phyloP scores from a whole-genome alignment of 805 yeast genomes.

The Metschnikowia similis region DNA sequence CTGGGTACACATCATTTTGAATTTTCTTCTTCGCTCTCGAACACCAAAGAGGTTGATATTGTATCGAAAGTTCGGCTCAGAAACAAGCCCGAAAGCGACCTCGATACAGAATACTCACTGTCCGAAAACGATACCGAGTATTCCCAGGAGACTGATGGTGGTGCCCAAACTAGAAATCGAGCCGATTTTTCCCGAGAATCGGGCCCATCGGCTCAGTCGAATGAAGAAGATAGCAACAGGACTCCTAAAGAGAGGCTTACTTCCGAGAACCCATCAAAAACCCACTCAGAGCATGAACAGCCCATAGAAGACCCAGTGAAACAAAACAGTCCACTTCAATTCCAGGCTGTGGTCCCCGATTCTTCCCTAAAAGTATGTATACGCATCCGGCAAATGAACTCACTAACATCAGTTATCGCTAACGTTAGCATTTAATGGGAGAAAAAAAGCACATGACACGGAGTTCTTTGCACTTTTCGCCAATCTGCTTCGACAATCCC shows the following conservation, averaged over 20 bases:
- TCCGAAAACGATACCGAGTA: background rate
- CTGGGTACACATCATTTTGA: background rate
- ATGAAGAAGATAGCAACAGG: too few relatives aligned
- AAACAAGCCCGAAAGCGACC: background rate
- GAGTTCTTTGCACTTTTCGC: conserved; percentile 8
- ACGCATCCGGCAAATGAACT: background rate
- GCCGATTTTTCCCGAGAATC: too few relatives aligned
- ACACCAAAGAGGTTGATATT: background rate
- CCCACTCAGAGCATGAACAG: background rate
- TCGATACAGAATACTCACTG: background rate
- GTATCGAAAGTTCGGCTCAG: background rate
- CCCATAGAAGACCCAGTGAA: background rate
- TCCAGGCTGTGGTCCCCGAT: background rate
- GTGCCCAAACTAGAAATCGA: background rate
- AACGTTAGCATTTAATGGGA: conserved; percentile 10
- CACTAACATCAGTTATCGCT: conserved; percentile 9
- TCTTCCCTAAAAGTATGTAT: background rate
- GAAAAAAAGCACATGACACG: conserved; percentile 5
- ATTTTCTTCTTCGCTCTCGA: background rate
- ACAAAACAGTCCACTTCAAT: background rate
- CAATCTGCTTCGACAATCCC: conserved; percentile 5
- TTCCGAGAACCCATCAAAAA: too few relatives aligned
- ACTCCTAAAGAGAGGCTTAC: too few relatives aligned
- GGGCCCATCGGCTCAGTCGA: too few relatives aligned
- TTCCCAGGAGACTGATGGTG: background rate